These are phyloP conservation scores for Didymosphaeria variabile DNA, from an alignment of 2,329 filamentous ascomycete species.

Conservation along the genomic window DNA sequence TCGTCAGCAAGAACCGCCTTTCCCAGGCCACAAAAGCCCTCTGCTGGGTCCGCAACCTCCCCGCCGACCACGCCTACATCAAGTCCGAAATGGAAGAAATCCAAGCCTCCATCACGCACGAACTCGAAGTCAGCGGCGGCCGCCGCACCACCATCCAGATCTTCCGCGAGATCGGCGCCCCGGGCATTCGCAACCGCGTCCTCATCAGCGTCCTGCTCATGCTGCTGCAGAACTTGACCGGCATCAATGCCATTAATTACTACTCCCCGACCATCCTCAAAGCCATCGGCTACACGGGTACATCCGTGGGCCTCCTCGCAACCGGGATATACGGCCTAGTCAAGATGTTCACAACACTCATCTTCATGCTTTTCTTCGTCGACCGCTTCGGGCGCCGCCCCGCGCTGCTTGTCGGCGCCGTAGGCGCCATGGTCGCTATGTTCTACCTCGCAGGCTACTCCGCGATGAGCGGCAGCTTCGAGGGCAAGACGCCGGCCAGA, in stretches of 20 bases:
- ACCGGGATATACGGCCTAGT: conserved; percentile 79
- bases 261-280: conserved; percentile 60
- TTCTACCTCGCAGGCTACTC: conserved; percentile 66
- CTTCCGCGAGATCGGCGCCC: conserved; percentile 7
- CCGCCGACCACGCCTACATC: conserved; percentile 12
- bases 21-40: conserved; percentile 26
- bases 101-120: conserved; percentile 11
- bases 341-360: conserved; percentile 71
- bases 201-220: conserved; percentile 13
- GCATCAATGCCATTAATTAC: conserved; percentile 24
- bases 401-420: conserved; percentile 69
- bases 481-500: conserved; percentile 28
- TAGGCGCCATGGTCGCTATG: conserved; percentile 67
- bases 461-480: conserved; percentile 30
- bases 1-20: conserved; percentile 50
- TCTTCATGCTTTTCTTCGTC: conserved; percentile 73
- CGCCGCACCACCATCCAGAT: not conserved
- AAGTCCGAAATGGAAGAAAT: conserved; percentile 10
- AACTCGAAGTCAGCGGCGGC: not conserved
- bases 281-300: conserved; percentile 67
- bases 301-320: conserved; percentile 67
- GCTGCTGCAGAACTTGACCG: conserved; percentile 15
- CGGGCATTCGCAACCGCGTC: conserved; percentile 5
- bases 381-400: conserved; percentile 68
- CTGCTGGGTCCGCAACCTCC: conserved; percentile 12